These are phyloP conservation scores for Chaetomium sp. DNA, from an alignment of 2,329 filamentous ascomycete genomes.

Conservation along the genomic window DNA sequence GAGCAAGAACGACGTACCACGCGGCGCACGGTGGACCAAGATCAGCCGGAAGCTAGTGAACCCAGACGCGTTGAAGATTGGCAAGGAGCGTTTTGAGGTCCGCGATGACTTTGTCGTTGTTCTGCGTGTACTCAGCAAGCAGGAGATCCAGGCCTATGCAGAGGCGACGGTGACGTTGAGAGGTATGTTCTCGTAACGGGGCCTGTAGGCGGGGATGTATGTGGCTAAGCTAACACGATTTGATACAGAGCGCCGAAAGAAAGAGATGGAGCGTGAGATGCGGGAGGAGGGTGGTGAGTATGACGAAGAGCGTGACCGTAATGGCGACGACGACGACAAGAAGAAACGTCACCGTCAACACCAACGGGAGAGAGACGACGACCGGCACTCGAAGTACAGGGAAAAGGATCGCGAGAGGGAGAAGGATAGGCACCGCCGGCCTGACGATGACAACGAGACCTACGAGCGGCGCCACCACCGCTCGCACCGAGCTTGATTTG, in stretches of 20 bases:
- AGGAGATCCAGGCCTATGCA: constrained; percentile 85
- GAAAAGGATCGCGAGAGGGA: constrained; percentile 27
- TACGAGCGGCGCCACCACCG: constrained; percentile 24
- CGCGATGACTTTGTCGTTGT: constrained; percentile 93
- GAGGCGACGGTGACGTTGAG: constrained; percentile 73
- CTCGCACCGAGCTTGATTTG: constrained; percentile 22
- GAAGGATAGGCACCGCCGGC: constrained; percentile 16
- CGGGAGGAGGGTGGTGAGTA: constrained; percentile 22
- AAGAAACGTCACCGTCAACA: constrained; percentile 31
- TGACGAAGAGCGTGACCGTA: constrained; percentile 27
- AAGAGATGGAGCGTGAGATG: constrained; percentile 34
- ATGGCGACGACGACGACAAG: constrained; percentile 29
- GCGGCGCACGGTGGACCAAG: constrained; percentile 86
- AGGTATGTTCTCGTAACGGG: constrained; percentile 45
- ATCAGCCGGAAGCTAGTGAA: constrained; percentile 85
- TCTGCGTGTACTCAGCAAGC: constrained; percentile 74
- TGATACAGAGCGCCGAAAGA: constrained; percentile 33
- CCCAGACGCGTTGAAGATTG: constrained; percentile 74
- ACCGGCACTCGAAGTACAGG: constrained; percentile 22
- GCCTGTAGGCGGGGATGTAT: background rate
- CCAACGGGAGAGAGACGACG: constrained; percentile 25
- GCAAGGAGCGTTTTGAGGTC: constrained; percentile 88
- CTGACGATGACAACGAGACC: constrained; percentile 23
- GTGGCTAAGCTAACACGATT: background rate
- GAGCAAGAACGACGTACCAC: constrained; percentile 64